Evolutionary conservation across 257 asterid species (phyloP), one percentile per base, ranked within the genome.

Genomic region (Haberlea rhodopensis): DNA sequence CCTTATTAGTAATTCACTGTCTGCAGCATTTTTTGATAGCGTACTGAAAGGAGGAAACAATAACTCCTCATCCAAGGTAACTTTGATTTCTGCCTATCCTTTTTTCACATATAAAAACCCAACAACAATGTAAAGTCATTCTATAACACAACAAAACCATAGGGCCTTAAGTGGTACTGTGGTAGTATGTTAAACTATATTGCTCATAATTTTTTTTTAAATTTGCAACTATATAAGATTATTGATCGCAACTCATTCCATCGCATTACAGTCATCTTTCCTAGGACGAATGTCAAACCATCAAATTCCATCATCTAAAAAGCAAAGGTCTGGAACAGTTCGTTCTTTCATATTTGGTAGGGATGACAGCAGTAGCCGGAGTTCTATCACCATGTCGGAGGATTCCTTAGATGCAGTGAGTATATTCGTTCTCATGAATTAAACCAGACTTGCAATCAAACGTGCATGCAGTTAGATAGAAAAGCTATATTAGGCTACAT

Each of bases 261-360:
- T 32, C 43, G 2, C 21, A 66, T 20, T 80, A 80, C 85, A 89
- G 99, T 80, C 99, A 73, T 89, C 99, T 64, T 92, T 92, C 78
- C 80, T 84, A 52, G 94, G 95, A 16, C 94, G 94, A 60, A 73
- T 27, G 24, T 79, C 95, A 69, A 84, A 75, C 69, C 80, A 76
- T 78, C 66, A 77, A 2, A 64, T 81, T 62, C 75, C 88, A 70
- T 81, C 87, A 57, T 84, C 94, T 75, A 78, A 67, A 23, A 89
- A 77, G 86, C 88, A 85, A 80, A 81, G 91, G 46, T 75, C 85
- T 24, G 82, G 87, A 63, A 43, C 81, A 23, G 77, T 71, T 74
- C 88, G 96, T 63, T 79, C 96, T 62, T 92, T 85, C 71, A 83
- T 92, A 67, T 92, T 92, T 67, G 97, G 94, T 66, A 82, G 96